A percentile compares a stretch with the other conserved stretches of the same genome.
phyloP scores from a whole-genome alignment of 75 land plant species.

The Picea sitchensis region DNA sequence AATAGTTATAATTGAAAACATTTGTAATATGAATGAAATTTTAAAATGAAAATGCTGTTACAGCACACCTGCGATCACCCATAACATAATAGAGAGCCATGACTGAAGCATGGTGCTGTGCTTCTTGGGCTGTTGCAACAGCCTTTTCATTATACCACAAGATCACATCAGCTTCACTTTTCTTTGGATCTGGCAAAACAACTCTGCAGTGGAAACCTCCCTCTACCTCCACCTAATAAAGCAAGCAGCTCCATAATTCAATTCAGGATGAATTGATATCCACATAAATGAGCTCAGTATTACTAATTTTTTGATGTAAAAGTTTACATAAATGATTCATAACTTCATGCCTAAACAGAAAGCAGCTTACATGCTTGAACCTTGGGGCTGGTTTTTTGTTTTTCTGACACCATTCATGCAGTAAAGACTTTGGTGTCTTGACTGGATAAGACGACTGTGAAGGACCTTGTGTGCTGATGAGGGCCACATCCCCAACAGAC shows the following conservation, averaged over 20 bases:
- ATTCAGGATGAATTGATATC: background rate
- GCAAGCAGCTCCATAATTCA: background rate
- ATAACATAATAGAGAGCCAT: constrained; percentile 27
- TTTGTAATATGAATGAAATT: background rate
- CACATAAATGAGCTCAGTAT: background rate
- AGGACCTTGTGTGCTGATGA: constrained; percentile 4
- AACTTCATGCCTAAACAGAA: background rate
- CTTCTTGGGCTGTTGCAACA: constrained; percentile 22
- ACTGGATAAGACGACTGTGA: constrained; percentile 26
- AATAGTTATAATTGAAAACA: background rate
- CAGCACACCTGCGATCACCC: constrained; percentile 33
- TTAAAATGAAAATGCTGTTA: background rate
- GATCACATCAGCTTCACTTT: constrained; percentile 33
- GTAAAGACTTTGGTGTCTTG: constrained; percentile 31
- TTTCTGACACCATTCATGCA: constrained; percentile 45
- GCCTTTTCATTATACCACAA: constrained; percentile 22
- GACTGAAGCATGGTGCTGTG: constrained; percentile 31
- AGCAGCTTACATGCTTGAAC: constrained; percentile 25
- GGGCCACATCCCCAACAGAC: background rate
- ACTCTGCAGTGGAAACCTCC: constrained; percentile 36
- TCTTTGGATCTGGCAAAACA: constrained; percentile 33
- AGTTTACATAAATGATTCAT: background rate
- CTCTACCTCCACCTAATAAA: constrained; percentile 26
- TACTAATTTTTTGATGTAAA: background rate
- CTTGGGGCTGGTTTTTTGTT: constrained; percentile 26